Base-by-base conservation (phyloP, 2,329 filamentous ascomycete species). In the Didymella arachidicola region DNA sequence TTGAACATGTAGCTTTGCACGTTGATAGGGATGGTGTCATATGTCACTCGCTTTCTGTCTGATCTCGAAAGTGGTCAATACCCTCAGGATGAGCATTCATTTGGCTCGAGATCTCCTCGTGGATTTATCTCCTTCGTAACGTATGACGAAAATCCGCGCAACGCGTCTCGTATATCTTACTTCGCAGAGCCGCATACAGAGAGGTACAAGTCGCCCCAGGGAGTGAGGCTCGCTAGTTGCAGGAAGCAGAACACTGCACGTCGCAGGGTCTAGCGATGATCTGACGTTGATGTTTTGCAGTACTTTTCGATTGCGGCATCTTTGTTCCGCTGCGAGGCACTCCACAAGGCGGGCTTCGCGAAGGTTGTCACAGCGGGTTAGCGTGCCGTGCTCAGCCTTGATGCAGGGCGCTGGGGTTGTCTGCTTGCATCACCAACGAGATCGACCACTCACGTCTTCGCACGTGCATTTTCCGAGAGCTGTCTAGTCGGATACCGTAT, bases 171-270 rank as follows among this genome's bases (percentile, higher is more conserved):
- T 50, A 19, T 58, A 22, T 25, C 2, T n/a, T 16, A 16, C 36
- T 22, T 22, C 22, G 39, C 50, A 54, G 50, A 54, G 50, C 50
- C 56, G 51, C 50, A 44, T 46, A 7, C 36, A 8, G 3, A 39
- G 25, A 50, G 34, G 7, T 26, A 26, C 34, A 29, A 22, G 7
- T 19, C n/a, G 36, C 36, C 16, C 18, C 8, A 12, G 36, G 7
- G 32, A 58, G 34, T 54, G 56, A 59, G 56, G 56, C 56, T 59
- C 56, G 34, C 56, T 54, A 54, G 50, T 34, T 45, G 32, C 45
- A 47, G 19, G 8, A 53, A 6, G 43, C 36, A 53, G 44, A 12
- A 54, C 14, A 26, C 12, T 54, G 42, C 45, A 42, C 3, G 27
- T 27, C 14, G 34, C 56, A 54, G 26, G 50, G 39, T 27, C 38